A percentile compares a stretch with the other conserved stretches of the same genome.
phyloP scores from a whole-genome alignment of 139 green algal species.

The Closterium sp. region DNA sequence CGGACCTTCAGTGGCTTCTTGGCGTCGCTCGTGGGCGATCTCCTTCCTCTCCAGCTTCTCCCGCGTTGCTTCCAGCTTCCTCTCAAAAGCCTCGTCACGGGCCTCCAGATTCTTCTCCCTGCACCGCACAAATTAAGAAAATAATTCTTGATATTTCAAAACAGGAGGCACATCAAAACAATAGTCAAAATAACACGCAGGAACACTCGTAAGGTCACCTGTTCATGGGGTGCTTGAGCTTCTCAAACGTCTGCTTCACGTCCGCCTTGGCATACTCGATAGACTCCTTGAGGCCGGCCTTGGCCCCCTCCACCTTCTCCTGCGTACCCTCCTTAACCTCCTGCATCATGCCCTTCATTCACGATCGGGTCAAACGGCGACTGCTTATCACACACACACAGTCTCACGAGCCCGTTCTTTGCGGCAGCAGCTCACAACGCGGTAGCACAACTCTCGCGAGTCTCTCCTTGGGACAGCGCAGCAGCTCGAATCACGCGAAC shows the following conservation, averaged over 20 bases:
- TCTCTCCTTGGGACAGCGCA: not conserved
- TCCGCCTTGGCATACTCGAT: not conserved
- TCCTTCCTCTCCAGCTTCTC: not conserved
- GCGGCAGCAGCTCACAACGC: too few species aligned
- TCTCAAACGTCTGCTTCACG: not conserved
- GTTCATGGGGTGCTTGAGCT: not conserved
- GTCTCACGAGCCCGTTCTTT: too few species aligned
- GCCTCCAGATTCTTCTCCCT: not conserved
- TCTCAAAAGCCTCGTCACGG: not conserved
- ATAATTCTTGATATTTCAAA: not conserved
- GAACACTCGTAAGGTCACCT: too few species aligned
- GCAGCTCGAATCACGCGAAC: not conserved
- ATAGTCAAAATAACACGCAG: too few species aligned
- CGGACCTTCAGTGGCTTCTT: not conserved
- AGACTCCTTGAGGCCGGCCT: not conserved
- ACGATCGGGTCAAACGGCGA: not conserved
- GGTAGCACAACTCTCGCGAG: too few species aligned
- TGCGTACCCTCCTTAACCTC: not conserved
- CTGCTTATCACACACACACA: too few species aligned
- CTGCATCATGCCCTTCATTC: not conserved
- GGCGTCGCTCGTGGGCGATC: not conserved
- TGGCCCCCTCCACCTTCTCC: not conserved
- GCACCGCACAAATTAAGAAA: not conserved
- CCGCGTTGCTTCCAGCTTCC: not conserved
- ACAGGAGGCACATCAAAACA: too few species aligned